phyloP scores from a whole-genome alignment of 495 filamentous ascomycete genomes.

The Aspergillus egyptiacus region DNA sequence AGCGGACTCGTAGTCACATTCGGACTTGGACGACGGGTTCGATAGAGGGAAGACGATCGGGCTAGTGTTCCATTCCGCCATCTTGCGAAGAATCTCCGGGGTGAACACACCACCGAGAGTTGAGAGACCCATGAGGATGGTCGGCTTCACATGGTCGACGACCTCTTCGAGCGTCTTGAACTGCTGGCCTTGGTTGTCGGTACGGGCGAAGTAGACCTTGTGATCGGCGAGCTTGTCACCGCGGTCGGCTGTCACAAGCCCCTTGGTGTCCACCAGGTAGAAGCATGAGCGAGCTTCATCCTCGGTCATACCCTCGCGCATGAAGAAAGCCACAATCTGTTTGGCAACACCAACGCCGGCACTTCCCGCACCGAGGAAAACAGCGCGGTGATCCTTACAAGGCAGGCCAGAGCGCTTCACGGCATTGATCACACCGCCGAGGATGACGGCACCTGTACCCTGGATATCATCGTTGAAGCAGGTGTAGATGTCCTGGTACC shows the following conservation, averaged over 20 bases:
- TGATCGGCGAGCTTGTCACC: conserved; percentile 92
- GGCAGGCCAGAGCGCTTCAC: conserved; percentile 83
- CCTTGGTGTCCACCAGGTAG: conserved; percentile 96
- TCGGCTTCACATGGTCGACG: conserved; percentile 88
- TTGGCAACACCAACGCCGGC: conserved; percentile 96
- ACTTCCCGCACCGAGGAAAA: conserved; percentile 93
- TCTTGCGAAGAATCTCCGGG: conserved; percentile 73
- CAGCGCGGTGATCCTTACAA: conserved; percentile 82
- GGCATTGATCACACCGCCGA: conserved; percentile 90
- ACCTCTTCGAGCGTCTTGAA: conserved; percentile 86
- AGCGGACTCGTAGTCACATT: conserved; percentile 93
- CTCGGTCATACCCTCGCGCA: conserved; percentile 87
- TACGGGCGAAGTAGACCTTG: conserved; percentile 94
- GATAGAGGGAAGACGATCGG: conserved; percentile 92
- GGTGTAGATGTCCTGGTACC: conserved; percentile 80
- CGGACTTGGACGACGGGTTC: conserved; percentile 92
- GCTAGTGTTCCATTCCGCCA: conserved; percentile 71
- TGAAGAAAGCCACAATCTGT: conserved; percentile 94
- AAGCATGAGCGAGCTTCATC: conserved; percentile 85
- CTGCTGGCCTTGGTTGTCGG: conserved; percentile 87
- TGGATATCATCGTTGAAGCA: conserved; percentile 99
- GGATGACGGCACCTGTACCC: conserved; percentile 92
- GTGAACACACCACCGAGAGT: conserved; percentile 95
- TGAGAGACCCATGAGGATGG: conserved; percentile 88
- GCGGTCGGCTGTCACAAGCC: conserved; percentile 87